Percentiles rank a stretch among this genome's conserved stretches.
phyloP scores from a whole-genome alignment of 768 basidiomycete species.

The Leccinum disarticulatum region DNA sequence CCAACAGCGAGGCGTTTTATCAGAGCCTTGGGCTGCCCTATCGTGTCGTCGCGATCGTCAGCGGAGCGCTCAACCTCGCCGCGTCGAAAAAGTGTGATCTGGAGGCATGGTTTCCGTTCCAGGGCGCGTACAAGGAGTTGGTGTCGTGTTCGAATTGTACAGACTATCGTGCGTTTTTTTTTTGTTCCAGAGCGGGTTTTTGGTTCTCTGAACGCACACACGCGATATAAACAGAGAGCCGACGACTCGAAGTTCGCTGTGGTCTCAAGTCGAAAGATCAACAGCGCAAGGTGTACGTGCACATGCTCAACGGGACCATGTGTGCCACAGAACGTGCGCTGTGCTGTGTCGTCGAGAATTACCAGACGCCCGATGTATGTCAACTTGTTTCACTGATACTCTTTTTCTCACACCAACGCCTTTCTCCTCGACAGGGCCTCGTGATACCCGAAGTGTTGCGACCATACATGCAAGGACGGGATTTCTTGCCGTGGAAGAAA shows the following conservation, averaged over 20 bases:
- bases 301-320: conserved; percentile 98
- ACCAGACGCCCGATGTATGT: conserved; percentile 89
- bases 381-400: background rate
- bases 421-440: conserved; percentile 61
- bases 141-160: conserved; percentile 99
- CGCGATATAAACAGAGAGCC: conserved; percentile 60
- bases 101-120: conserved; percentile 99
- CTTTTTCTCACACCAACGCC: background rate
- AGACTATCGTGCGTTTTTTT: conserved; percentile 82
- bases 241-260: conserved; percentile 90
- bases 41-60: conserved; percentile 91
- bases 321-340: conserved; percentile 96
- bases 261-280: conserved; percentile 92
- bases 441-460: conserved; percentile 85
- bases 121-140: conserved; percentile 93
- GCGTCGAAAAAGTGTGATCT: conserved; percentile 97
- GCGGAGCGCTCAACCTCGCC: conserved; percentile 94
- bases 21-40: conserved; percentile 93
- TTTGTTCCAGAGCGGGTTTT: background rate
- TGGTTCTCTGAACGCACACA: background rate
- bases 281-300: conserved; percentile 89
- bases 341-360: conserved; percentile 98
- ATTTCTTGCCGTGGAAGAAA: conserved; percentile 84
- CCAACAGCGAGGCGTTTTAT: conserved; percentile 90
- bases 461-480: conserved; percentile 95